These are phyloP conservation scores for Colletotrichum sublineola DNA, from an alignment of 2,329 filamentous ascomycete genomes.

Conservation along the genomic window DNA sequence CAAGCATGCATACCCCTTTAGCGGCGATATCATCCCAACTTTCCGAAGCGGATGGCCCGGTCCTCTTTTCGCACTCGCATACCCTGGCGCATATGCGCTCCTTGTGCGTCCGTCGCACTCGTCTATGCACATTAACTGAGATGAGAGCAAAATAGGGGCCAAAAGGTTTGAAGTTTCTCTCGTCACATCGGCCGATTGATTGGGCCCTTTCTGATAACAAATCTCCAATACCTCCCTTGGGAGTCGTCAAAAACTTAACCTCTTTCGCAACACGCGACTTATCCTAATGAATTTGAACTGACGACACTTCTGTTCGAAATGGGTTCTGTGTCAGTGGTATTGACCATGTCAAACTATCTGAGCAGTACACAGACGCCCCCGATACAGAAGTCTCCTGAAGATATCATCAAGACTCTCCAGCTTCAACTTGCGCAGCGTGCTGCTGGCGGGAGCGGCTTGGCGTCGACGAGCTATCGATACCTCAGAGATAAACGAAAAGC, in stretches of 20 bases:
- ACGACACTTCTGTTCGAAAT: neutral
- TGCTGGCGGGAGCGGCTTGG: neutral
- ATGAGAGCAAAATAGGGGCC: neutral
- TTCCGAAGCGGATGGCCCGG: neutral
- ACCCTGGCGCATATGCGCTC: neutral
- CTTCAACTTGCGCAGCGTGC: constrained; percentile 4
- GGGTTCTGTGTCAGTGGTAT: neutral
- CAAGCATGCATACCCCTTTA: neutral
- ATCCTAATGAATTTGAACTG: neutral
- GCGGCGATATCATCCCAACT: neutral
- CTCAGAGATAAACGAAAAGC: neutral
- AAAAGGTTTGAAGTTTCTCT: neutral
- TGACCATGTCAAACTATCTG: constrained; percentile 6
- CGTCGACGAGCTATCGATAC: neutral
- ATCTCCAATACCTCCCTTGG: neutral
- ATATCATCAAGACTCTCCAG: neutral
- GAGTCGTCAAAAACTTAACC: neutral
- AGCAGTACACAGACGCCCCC: neutral
- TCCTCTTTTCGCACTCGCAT: constrained; percentile 22
- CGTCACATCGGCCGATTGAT: neutral
- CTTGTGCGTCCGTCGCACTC: constrained; percentile 4
- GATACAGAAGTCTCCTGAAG: neutral
- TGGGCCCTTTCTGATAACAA: neutral
- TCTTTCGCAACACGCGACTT: too few relatives aligned
- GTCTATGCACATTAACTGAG: constrained; percentile 2